phyloP scores from a whole-genome alignment of 1,284 basidiomycete genomes.

The Quambalaria eucalypti region DNA sequence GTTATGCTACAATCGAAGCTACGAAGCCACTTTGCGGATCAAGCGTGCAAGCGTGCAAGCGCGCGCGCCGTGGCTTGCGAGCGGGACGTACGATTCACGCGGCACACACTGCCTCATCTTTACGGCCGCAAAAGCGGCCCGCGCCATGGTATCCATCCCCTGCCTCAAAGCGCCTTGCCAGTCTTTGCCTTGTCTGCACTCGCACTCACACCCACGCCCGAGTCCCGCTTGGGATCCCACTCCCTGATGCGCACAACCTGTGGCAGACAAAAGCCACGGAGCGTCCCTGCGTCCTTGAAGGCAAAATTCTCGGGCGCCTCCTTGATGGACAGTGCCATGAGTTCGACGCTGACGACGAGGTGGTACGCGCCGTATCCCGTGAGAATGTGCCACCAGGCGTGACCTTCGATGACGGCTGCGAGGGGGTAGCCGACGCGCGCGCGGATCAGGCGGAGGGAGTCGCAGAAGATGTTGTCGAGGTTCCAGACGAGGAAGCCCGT shows the following conservation, averaged over 20 bases:
- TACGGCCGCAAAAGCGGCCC: no score
- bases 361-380: conserved; percentile 51
- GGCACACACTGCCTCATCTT: no score
- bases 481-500: conserved; percentile 53
- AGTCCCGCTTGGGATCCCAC: no score
- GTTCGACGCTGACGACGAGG: conserved; percentile 43
- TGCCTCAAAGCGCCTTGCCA: no score
- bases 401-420: conserved; percentile 33
- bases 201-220: no score
- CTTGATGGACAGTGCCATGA: conserved; percentile 22
- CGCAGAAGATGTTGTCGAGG: conserved; percentile 53
- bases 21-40: no score
- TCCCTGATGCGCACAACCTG: background rate
- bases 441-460: conserved; percentile 19
- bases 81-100: no score
- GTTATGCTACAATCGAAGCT: no score
- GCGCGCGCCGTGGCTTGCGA: no score
- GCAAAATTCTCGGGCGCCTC: conserved; percentile 24
- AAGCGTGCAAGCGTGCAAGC: no score
- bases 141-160: no score
- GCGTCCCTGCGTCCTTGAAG: background rate
- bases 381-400: conserved; percentile 53
- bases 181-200: no score
- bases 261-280: background rate
- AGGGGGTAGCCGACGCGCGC: conserved; percentile 25